phyloP scores from a whole-genome alignment of 352 stramenopile genomes.

The Pythium plurisporium region DNA sequence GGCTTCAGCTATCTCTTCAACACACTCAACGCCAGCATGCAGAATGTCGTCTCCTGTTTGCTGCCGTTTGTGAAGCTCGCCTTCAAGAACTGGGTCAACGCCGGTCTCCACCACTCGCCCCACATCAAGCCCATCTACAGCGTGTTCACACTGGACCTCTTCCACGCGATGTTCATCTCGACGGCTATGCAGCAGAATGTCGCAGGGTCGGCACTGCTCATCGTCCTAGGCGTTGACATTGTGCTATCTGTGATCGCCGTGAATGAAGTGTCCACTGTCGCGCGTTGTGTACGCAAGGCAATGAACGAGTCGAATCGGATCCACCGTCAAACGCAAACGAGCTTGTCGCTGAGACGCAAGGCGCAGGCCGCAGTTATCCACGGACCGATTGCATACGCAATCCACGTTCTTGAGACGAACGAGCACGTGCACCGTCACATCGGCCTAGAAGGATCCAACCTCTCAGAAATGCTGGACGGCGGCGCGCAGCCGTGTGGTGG shows the following conservation, averaged over 20 bases:
- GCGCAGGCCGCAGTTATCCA: no score
- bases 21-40: not conserved
- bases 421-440: not conserved
- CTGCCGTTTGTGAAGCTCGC: conserved; percentile 14
- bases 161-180: conserved; percentile 14
- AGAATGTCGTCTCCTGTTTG: not conserved
- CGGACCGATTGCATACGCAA: not conserved
- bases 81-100: conserved; percentile 8
- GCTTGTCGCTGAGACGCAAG: no score
- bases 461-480: no score
- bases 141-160: conserved; percentile 18
- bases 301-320: no score
- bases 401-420: not conserved
- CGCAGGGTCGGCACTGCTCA: not conserved
- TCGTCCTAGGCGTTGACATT: conserved; percentile 5
- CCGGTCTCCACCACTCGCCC: not conserved
- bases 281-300: no score
- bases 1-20: conserved; percentile 4
- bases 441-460: not conserved
- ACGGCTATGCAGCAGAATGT: conserved; percentile 10
- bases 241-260: not conserved
- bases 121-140: conserved; percentile 5
- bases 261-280: not conserved
- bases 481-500: no score
- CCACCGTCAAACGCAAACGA: no score